These are phyloP conservation scores for Hyphodiscus hymeniophilus DNA, from an alignment of 495 filamentous ascomycete genomes.

Conservation along the genomic window DNA sequence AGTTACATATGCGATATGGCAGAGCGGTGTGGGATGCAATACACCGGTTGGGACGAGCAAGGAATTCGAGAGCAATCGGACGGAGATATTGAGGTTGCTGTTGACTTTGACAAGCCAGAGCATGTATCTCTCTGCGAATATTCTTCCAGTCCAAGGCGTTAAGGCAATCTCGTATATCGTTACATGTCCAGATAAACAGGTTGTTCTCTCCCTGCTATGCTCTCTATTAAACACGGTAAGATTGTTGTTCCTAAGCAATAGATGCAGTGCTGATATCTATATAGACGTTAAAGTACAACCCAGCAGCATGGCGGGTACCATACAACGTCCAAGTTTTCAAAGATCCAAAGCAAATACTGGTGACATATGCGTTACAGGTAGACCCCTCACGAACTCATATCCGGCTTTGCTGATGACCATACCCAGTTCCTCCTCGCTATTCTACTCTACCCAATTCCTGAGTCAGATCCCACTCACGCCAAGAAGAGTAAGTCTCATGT, in stretches of 20 bases:
- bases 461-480: slow-evolving; percentile 48
- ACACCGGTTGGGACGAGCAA: slow-evolving; percentile 79
- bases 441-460: slow-evolving; percentile 84
- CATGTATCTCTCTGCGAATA: slow-evolving; percentile 82
- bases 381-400: neutral
- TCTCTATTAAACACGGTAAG: slow-evolving; percentile 93
- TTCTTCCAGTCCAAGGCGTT: slow-evolving; percentile 78
- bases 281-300: slow-evolving; percentile 93
- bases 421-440: slow-evolving; percentile 66
- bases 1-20: slow-evolving; percentile 92
- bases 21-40: slow-evolving; percentile 94
- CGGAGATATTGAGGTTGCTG: slow-evolving; percentile 80
- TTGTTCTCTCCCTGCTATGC: slow-evolving; percentile 81
- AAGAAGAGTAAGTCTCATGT: slow-evolving; percentile 60
- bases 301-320: slow-evolving; percentile 86
- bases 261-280: slow-evolving; percentile 17
- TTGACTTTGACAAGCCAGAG: slow-evolving; percentile 82
- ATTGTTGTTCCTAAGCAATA: neutral
- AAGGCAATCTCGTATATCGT: slow-evolving; percentile 84
- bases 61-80: slow-evolving; percentile 84
- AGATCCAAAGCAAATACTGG: slow-evolving; percentile 83
- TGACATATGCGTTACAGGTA: slow-evolving; percentile 79
- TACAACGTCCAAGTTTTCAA: slow-evolving; percentile 93
- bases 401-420: neutral
- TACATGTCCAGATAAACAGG: slow-evolving; percentile 82